A percentile compares a stretch with the other conserved stretches of the same genome.
Evolutionary conservation across 257 asterid genomes (phyloP).

Genomic region (Solanum chiquidenum): DNA sequence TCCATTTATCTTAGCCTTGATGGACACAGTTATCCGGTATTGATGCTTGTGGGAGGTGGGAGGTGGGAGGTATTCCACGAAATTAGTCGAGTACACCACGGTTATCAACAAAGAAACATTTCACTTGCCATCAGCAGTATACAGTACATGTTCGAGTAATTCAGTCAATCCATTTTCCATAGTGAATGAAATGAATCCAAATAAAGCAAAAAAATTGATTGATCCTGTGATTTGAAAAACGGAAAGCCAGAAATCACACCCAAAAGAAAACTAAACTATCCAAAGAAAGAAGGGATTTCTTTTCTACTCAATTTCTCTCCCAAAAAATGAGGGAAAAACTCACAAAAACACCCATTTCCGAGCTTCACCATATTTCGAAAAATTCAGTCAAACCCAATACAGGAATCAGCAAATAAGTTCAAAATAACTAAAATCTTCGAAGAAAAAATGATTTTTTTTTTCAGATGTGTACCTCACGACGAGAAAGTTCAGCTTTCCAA

Average conservation of each 20-base stretch:
- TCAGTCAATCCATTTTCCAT: neutral
- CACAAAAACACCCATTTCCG: neutral
- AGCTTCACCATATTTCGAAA: neutral
- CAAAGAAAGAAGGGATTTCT: neutral
- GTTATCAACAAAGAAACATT: neutral
- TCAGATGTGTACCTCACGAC: slow-evolving; percentile 59
- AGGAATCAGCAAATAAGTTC: neutral
- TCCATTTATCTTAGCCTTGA: neutral
- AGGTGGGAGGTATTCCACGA: neutral
- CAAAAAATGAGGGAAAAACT: neutral
- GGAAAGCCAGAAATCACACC: neutral
- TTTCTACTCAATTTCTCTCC: neutral
- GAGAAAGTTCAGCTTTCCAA: slow-evolving; percentile 98
- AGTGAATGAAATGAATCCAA: neutral
- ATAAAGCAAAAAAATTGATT: neutral
- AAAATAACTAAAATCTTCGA: neutral
- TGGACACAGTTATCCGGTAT: neutral
- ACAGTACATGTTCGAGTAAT: neutral
- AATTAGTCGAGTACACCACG: neutral
- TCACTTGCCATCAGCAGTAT: neutral
- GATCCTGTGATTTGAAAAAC: neutral
- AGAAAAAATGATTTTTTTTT: neutral
- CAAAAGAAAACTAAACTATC: neutral
- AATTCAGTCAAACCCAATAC: neutral
- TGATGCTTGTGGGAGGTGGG: neutral